Evolutionary conservation across 306 rosid species (phyloP).

Genomic region (Senna tora): DNA sequence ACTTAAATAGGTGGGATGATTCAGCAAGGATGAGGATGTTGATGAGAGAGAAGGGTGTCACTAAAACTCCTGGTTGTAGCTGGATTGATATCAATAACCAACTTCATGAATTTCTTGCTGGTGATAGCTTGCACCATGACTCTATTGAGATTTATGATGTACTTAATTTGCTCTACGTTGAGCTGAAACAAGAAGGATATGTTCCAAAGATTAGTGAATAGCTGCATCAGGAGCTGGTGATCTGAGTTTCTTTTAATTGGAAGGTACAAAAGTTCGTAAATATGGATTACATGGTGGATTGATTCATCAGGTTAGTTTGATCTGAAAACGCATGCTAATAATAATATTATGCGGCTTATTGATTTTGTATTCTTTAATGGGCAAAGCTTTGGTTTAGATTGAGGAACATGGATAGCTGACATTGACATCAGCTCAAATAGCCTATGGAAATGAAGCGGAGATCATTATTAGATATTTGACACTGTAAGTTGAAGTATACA

Average conservation of each 20-base stretch:
- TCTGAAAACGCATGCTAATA: slow-evolving; percentile 20
- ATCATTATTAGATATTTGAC: slow-evolving; percentile 1
- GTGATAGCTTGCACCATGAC: slow-evolving; percentile 55
- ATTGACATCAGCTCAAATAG: slow-evolving; percentile 9
- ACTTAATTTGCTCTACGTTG: slow-evolving; percentile 62
- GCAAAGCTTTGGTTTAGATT: slow-evolving; percentile 14
- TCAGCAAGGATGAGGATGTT: slow-evolving; percentile 88
- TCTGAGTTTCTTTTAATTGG: too few species aligned
- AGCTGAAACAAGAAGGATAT: slow-evolving; percentile 78
- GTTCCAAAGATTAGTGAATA: slow-evolving; percentile 59
- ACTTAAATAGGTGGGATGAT: slow-evolving; percentile 74
- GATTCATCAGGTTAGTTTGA: slow-evolving; percentile 25
- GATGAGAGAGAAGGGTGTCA: slow-evolving; percentile 84
- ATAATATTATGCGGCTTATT: not conserved
- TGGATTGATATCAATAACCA: slow-evolving; percentile 79
- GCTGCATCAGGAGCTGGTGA: slow-evolving; percentile 27
- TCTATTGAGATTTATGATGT: slow-evolving; percentile 44
- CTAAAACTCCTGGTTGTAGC: slow-evolving; percentile 94
- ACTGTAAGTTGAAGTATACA: not conserved
- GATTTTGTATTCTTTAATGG: too few species aligned
- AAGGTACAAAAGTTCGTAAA: not conserved
- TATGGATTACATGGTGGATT: slow-evolving; percentile 20
- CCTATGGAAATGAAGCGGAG: slow-evolving; percentile 26
- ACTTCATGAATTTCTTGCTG: slow-evolving; percentile 81
- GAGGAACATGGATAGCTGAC: slow-evolving; percentile 16